Conservation (phyloP, 2,329 filamentous ascomycete species). For the Phoma sp. region DNA sequence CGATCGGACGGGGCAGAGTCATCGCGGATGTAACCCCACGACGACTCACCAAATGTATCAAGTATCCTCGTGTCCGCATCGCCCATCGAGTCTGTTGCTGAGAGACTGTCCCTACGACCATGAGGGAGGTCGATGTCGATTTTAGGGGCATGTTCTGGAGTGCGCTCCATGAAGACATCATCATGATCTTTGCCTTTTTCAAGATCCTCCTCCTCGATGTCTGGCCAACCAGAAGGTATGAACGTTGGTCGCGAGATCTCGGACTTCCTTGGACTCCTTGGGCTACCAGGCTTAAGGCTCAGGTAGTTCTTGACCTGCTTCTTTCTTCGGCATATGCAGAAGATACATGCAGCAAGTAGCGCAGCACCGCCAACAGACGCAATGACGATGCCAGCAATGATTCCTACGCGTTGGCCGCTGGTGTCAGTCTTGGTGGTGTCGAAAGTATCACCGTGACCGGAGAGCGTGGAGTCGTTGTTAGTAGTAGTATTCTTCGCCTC, state of each 20-base stretch:
- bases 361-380: conserved; percentile 39
- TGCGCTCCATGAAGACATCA: conserved; percentile 21
- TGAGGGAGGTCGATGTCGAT: conserved; percentile 44
- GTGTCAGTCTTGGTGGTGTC: conserved; percentile 6
- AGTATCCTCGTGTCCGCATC: conserved; percentile 48
- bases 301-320: conserved; percentile 28
- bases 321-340: conserved; percentile 32
- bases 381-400: conserved; percentile 41
- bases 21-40: conserved; percentile 42
- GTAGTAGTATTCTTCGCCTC: conserved; percentile 5
- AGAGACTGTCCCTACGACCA: conserved; percentile 39
- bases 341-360: conserved; percentile 31
- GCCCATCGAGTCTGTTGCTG: conserved; percentile 48
- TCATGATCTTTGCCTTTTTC: conserved; percentile 45
- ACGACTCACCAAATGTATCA: conserved; percentile 48
- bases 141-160: conserved; percentile 49
- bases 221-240: conserved; percentile 35
- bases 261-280: conserved; percentile 39
- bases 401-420: conserved; percentile 21
- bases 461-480: conserved; percentile 12
- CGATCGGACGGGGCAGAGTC: conserved; percentile 46
- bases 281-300: conserved; percentile 26
- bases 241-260: conserved; percentile 53
- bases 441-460: conserved; percentile 13
- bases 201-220: conserved; percentile 42